Base-by-base conservation (phyloP, 2,329 filamentous ascomycete genomes). In the Fusarium nurragi region DNA sequence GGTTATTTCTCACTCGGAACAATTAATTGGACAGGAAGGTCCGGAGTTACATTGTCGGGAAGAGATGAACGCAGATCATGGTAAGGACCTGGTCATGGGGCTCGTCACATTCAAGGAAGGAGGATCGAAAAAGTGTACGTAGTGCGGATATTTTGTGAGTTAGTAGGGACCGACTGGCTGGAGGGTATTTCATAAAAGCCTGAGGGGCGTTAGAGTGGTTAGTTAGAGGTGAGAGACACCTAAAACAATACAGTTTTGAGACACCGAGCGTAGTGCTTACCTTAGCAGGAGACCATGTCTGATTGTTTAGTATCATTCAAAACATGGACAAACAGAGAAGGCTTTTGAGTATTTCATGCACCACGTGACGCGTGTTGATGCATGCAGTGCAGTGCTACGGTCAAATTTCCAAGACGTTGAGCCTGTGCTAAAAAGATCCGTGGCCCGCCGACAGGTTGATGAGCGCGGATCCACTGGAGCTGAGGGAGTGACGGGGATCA, bases 1-100 rank as follows among this genome's bases (percentile, higher is more conserved):
- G 64, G 64, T 67, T 67, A 67, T 34, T 60, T 43, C 25, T 49
- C 59, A 60, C 43, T 19, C 13, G n/a, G 18, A n/a, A 32, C 12
- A 13, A 16, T 19, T 66, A 12, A 66, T 62, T 66, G 63, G 63
- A 32, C 13, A 14, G 38, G 30, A 22, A 38, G 22, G 19, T 11
- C 43, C 62, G 30, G 47, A 47, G 34, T 11, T 43, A 19, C 49
- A 36, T 9, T 18, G 44, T 28, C 22, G 32, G 36, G 41, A 49
- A 46, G 43, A 39, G 39, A 52, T 45, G 36, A 64, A 40, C 32
- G 64, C 34, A 67, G 63, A 67, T 67, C 63, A 37, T 47, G 16
- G 40, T 21, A 52, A 37, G 45, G 51, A n/a, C 41, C 44, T 50
- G 48, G 48, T 45, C 41, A 65, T 23, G 45, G 45, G 56, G 53